A percentile compares a stretch with the other conserved stretches of the same genome.
phyloP scores from a whole-genome alignment of 352 stramenopile species.

The Globisporangium rhizosaccharum region DNA sequence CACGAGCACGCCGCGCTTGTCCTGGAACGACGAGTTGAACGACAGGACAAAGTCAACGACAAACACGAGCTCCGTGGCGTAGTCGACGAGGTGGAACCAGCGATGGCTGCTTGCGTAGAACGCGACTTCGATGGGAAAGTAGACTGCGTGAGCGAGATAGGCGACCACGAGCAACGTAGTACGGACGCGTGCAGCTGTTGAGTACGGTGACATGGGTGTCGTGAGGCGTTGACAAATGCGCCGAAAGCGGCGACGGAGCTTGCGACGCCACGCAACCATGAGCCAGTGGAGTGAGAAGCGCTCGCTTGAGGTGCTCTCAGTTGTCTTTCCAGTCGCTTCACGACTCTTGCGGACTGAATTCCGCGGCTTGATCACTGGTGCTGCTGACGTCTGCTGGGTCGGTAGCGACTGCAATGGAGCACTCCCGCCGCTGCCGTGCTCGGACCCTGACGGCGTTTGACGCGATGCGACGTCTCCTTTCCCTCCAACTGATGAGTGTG shows the following conservation, averaged over 20 bases:
- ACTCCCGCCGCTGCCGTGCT: too few species aligned
- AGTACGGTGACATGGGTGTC: constrained; percentile 1
- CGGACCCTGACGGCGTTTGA: too few species aligned
- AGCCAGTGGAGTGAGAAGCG: constrained; percentile 1
- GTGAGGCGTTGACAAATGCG: neutral
- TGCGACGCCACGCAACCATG: neutral
- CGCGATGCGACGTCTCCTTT: too few species aligned
- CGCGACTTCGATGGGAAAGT: constrained; percentile 4
- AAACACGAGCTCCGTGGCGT: constrained; percentile 3
- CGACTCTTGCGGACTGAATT: too few species aligned
- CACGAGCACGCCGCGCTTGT: constrained; percentile 1
- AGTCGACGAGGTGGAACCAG: too few species aligned
- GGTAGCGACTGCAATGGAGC: too few species aligned
- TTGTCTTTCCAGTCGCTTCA: too few species aligned
- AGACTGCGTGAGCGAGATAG: constrained; percentile 4
- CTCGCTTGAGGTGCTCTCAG: too few species aligned
- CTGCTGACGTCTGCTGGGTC: neutral
- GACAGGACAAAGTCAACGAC: constrained; percentile 4
- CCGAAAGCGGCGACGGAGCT: too few species aligned
- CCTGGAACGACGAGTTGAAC: constrained; percentile 12
- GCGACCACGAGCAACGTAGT: neutral
- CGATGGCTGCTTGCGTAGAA: neutral
- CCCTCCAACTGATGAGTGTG: too few species aligned
- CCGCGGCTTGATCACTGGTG: neutral
- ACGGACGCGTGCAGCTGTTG: neutral